phyloP scores from a whole-genome alignment of 306 rosid species.

The Abrus precatorius region DNA sequence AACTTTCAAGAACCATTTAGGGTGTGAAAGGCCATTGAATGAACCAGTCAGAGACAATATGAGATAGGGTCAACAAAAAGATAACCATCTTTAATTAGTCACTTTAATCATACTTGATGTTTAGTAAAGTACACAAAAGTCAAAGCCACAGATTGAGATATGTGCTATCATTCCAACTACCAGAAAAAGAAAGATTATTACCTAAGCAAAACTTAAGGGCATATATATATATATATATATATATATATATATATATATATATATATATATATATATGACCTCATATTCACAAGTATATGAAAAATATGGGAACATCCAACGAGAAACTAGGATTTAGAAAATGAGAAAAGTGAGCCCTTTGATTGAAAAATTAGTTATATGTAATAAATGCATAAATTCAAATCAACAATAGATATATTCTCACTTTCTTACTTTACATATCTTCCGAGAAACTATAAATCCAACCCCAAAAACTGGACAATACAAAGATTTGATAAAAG shows the following conservation, averaged over 20 bases:
- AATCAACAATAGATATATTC: too few species aligned
- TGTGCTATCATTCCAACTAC: conserved; percentile 11
- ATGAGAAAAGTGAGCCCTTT: too few species aligned
- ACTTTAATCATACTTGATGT: background rate
- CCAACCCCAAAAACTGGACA: conserved; percentile 7
- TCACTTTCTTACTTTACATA: too few species aligned
- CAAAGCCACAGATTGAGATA: conserved; percentile 22
- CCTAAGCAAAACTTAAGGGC: conserved; percentile 3
- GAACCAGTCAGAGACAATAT: conserved; percentile 20
- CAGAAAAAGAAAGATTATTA: conserved; percentile 4
- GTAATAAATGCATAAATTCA: too few species aligned
- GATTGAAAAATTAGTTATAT: too few species aligned
- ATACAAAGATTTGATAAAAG: background rate
- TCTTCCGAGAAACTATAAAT: background rate
- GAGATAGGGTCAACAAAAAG: conserved; percentile 8
- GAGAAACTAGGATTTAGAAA: background rate
- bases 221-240: background rate
- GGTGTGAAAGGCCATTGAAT: background rate
- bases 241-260: background rate
- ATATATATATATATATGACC: background rate
- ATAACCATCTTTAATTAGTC: conserved; percentile 5
- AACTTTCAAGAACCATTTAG: background rate
- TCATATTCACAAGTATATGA: background rate
- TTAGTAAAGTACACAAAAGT: background rate
- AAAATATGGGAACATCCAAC: conserved; percentile 14